Conservation (phyloP, 2,329 filamentous ascomycete genomes). For the Botrytis squamosa region DNA sequence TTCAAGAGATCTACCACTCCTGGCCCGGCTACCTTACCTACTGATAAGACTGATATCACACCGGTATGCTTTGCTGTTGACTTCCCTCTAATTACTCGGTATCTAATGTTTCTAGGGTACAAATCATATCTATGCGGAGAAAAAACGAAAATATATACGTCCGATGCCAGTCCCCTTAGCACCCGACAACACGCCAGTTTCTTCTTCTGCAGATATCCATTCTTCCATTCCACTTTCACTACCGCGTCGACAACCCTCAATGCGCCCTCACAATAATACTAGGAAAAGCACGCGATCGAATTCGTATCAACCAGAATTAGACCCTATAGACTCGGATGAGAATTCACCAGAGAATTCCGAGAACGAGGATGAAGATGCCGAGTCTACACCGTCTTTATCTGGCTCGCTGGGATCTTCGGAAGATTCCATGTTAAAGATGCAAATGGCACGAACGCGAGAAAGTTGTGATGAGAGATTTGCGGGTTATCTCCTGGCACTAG, state of each 20-base stretch:
- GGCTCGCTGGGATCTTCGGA: conserved; percentile 39
- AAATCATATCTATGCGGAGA: conserved; percentile 36
- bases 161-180: conserved; percentile 24
- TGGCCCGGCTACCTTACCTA: conserved; percentile 59
- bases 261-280: conserved; percentile 45
- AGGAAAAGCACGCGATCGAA: conserved; percentile 42
- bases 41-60: conserved; percentile 71
- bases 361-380: conserved; percentile 33
- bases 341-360: conserved; percentile 48
- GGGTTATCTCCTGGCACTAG: conserved; percentile 74
- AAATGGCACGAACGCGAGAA: conserved; percentile 56
- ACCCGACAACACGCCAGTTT: neutral
- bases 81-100: neutral
- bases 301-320: conserved; percentile 45
- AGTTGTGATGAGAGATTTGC: conserved; percentile 75
- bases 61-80: conserved; percentile 40
- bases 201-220: conserved; percentile 34
- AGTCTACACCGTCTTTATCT: conserved; percentile 37
- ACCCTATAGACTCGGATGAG: conserved; percentile 40
- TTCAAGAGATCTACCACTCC: conserved; percentile 65
- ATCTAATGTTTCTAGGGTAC: conserved; percentile 18
- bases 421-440: conserved; percentile 37
- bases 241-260: conserved; percentile 44
- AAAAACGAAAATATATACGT: conserved; percentile 31
- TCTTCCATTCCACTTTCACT: conserved; percentile 38